phyloP scores from a whole-genome alignment of 2,329 filamentous ascomycete genomes.

The Sarocladium oryzae region DNA sequence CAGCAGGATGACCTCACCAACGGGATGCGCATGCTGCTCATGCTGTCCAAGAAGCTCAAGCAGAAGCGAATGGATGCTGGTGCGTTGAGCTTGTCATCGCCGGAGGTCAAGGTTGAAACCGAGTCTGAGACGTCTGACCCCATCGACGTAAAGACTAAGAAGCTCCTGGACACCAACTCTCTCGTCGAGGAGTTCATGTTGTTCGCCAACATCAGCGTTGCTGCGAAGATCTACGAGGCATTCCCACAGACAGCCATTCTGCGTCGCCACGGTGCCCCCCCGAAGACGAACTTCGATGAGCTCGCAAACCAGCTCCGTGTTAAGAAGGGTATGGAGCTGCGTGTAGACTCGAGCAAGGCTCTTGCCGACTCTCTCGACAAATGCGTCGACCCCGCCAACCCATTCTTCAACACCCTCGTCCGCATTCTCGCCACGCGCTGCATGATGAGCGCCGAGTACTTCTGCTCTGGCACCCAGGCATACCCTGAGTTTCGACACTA shows the following conservation, averaged over 20 bases:
- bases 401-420: constrained; percentile 97
- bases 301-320: constrained; percentile 84
- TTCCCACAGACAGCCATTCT: constrained; percentile 95
- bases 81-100: constrained; percentile 91
- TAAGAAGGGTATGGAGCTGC: constrained; percentile 74
- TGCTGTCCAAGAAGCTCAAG: constrained; percentile 85
- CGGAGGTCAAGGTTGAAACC: constrained; percentile 91
- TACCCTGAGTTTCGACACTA: constrained; percentile 96
- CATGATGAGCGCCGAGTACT: constrained; percentile 99
- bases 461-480: constrained; percentile 86
- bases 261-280: constrained; percentile 84
- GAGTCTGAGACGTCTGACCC: constrained; percentile 95
- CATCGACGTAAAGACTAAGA: constrained; percentile 92
- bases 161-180: constrained; percentile 90
- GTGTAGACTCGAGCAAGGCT: constrained; percentile 82
- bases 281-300: constrained; percentile 95
- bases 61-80: constrained; percentile 96
- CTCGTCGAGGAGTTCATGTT: constrained; percentile 99
- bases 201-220: constrained; percentile 93
- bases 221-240: constrained; percentile 78
- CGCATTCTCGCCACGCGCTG: constrained; percentile 96
- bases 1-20: constrained; percentile 84
- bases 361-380: constrained; percentile 85
- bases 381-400: constrained; percentile 72
- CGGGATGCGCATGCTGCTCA: constrained; percentile 80